A percentile compares a stretch with the other conserved stretches of the same genome.
Conservation (phyloP, 345 rosid genomes). For the Hibiscus trionum region DNA sequence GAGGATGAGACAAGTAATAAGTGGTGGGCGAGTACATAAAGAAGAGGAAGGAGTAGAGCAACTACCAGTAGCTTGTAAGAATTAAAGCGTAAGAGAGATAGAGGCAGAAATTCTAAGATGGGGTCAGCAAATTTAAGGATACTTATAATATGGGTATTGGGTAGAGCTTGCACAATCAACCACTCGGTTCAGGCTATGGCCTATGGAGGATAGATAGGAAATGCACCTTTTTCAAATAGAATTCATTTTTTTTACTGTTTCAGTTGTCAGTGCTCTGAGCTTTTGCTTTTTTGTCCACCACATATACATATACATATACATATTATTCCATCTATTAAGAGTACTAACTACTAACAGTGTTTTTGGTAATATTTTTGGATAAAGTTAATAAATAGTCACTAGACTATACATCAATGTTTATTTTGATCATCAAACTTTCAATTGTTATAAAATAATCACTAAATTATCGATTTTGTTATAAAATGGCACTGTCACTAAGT, state of each 20-base stretch:
- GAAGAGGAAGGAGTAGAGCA: conserved; percentile 30
- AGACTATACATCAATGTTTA: too few relatives aligned
- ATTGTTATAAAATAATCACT: too few relatives aligned
- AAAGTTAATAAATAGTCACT: too few relatives aligned
- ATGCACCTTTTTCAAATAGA: neutral
- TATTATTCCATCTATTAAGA: too few relatives aligned
- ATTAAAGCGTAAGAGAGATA: conserved; percentile 16
- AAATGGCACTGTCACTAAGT: too few relatives aligned
- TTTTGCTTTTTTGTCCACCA: neutral
- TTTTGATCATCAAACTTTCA: too few relatives aligned
- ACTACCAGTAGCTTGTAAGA: conserved; percentile 45
- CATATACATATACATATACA: neutral
- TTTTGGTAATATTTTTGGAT: too few relatives aligned
- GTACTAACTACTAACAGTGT: too few relatives aligned
- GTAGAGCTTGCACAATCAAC: conserved; percentile 66
- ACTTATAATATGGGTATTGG: conserved; percentile 8
- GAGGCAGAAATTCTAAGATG: neutral
- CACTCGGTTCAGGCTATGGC: conserved; percentile 37
- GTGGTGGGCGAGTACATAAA: conserved; percentile 12
- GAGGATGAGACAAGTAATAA: neutral
- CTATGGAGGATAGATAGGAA: too few relatives aligned
- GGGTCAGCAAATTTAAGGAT: conserved; percentile 3
- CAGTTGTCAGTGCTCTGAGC: neutral
- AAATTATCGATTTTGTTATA: too few relatives aligned
- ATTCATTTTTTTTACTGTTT: neutral